Evolutionary conservation across 2,329 filamentous ascomycete species (phyloP).

Genomic region (Zymoseptoria brevis): DNA sequence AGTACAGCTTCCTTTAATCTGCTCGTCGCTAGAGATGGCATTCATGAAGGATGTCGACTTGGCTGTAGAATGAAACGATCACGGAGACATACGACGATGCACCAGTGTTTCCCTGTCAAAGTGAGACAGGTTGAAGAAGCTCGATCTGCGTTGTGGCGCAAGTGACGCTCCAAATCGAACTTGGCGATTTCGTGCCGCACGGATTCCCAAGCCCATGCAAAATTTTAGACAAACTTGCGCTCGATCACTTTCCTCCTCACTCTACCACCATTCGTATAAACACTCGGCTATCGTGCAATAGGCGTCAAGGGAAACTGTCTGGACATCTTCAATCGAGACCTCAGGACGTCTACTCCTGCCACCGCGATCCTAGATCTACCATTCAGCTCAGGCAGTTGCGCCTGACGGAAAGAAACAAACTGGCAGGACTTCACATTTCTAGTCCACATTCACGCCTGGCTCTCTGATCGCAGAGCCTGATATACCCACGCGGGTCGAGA

Average conservation of each 20-base stretch:
- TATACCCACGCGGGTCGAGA: background rate
- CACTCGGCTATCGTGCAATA: background rate
- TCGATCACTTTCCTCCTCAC: background rate
- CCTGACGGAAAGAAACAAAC: background rate
- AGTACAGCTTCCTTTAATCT: background rate
- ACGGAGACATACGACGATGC: background rate
- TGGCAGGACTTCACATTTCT: background rate
- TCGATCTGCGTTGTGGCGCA: background rate
- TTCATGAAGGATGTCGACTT: background rate
- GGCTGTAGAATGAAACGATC: background rate
- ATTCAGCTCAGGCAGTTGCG: background rate
- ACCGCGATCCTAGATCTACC: background rate
- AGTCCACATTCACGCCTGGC: constrained; percentile 2
- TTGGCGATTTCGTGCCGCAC: background rate
- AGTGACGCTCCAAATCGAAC: background rate
- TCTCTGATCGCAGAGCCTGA: constrained; percentile 9
- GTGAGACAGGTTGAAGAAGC: background rate
- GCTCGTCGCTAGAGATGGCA: too few relatives aligned
- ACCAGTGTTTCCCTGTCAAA: background rate
- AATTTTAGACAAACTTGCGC: background rate
- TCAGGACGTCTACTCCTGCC: background rate
- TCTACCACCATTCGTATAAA: background rate
- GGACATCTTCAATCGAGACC: background rate
- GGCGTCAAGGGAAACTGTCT: background rate
- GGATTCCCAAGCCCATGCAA: background rate